Conservation (phyloP, 169 alveolate genomes). For the Plasmodium adleri region DNA sequence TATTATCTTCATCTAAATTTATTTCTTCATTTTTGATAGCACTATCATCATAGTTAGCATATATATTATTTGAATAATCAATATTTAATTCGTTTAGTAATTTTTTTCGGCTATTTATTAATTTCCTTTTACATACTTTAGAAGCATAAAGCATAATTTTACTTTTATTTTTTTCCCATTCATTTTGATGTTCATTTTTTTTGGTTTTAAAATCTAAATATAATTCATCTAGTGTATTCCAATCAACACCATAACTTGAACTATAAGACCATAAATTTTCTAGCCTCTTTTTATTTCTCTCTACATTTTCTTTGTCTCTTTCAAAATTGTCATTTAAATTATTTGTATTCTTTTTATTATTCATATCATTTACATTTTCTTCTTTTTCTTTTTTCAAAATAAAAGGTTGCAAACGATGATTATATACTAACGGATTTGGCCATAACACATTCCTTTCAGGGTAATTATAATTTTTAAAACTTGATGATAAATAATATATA, state of each 20-base stretch:
- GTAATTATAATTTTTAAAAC: conserved; percentile 22
- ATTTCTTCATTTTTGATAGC: neutral
- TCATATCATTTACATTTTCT: neutral
- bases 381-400: conserved; percentile 23
- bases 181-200: conserved; percentile 44
- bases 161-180: conserved; percentile 63
- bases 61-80: conserved; percentile 43
- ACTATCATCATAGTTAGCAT: conserved; percentile 41
- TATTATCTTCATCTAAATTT: conserved; percentile 46
- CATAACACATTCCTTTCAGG: conserved; percentile 78
- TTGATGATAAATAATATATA: conserved; percentile 16
- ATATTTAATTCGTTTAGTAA: conserved; percentile 30
- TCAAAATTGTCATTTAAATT: conserved; percentile 14
- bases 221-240: conserved; percentile 83
- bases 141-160: conserved; percentile 60
- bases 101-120: conserved; percentile 46
- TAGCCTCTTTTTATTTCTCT: conserved; percentile 59
- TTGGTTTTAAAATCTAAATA: conserved; percentile 72
- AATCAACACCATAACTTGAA: conserved; percentile 84
- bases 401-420: conserved; percentile 72
- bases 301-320: conserved; percentile 22
- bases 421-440: conserved; percentile 80
- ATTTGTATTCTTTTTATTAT: neutral
- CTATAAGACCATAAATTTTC: conserved; percentile 79
- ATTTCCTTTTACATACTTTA: conserved; percentile 47